Evolutionary conservation across 2,329 filamentous ascomycete genomes (phyloP).

Genomic region (Anisogramma anomala): DNA sequence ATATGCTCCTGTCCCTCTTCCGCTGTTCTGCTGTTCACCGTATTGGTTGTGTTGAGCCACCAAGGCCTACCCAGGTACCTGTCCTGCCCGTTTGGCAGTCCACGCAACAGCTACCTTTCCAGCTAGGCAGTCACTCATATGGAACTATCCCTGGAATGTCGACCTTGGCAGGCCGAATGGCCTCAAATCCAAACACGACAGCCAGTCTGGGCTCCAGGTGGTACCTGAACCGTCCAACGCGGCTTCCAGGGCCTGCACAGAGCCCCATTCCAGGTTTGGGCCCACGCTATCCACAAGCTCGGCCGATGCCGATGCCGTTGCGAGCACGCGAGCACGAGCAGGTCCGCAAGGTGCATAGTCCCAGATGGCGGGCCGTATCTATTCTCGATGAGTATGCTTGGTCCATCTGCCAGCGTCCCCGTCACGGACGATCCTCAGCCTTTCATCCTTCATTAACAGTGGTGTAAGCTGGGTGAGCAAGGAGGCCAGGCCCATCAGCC

Average conservation of each 20-base stretch:
- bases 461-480: slow-evolving; percentile 94
- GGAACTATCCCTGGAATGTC: slow-evolving; percentile 12
- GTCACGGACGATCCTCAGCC: slow-evolving; percentile 11
- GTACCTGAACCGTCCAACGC: not conserved
- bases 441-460: too few relatives aligned
- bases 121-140: slow-evolving; percentile 7
- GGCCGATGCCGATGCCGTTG: not conserved
- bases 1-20: too few relatives aligned
- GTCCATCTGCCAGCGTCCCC: slow-evolving; percentile 9
- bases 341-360: slow-evolving; percentile 19
- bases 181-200: slow-evolving; percentile 7
- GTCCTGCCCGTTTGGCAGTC: too few relatives aligned
- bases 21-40: too few relatives aligned
- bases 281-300: not conserved
- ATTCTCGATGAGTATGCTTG: slow-evolving; percentile 53
- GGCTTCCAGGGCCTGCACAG: not conserved
- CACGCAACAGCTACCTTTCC: not conserved
- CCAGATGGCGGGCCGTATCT: slow-evolving; percentile 51
- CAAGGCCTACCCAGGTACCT: too few relatives aligned
- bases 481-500: slow-evolving; percentile 86
- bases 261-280: not conserved
- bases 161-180: slow-evolving; percentile 9
- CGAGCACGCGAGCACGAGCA: slow-evolving; percentile 11
- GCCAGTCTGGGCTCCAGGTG: not conserved
- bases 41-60: too few relatives aligned